Evolutionary conservation across 805 yeast genomes (phyloP), one percentile per base, ranked within the genome.

Genomic region (Candida awuae): DNA sequence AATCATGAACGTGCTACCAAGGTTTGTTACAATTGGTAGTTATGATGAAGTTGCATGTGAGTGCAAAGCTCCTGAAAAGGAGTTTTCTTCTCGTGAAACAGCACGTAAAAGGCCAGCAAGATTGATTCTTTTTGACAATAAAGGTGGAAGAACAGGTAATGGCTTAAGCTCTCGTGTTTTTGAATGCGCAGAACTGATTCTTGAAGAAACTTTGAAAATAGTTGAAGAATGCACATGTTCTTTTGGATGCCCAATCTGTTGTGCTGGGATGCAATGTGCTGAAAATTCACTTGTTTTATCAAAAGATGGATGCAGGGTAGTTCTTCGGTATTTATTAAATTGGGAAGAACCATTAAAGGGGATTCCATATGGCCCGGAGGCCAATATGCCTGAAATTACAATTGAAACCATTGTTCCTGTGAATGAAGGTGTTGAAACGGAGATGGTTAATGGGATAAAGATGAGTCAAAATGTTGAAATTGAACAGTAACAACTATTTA

Each of bases 61-160:
- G 58, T 92, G 99, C 59, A 92, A 92, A 53, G 97, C 97, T 0
- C 97, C 98, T 0, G 95, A 87, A 48, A 92, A 92, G 52, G 99
- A 92, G 55, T 84, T 90, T 67, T 84, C 95, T 1, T 70, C 71
- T 35, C 61, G 86, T 21, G 83, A 83, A 52, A 71, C 90, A 0
- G 59, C 61, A 14, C 64, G 98, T 29, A 74, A 72, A 41, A 63
- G 99, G 30, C 97, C 97, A 0, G 95, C 94, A 0, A 65, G 98
- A 38, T 62, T 92, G 35, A 76, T 88, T 1, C 83, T 92, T 49
- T 78, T 77, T 53, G 97, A 92, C 56, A 70, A 85, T 1, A 77
- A 79, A 51, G 95, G 94, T 9, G 95, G 94, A 1, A 68, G 68
- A 39, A 65, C 68, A 32, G 95, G 95, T 0, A 73, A 85, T 0